Evolutionary conservation across 2,329 filamentous ascomycete genomes (phyloP).

Genomic region (Aspergillus aculeatinus): DNA sequence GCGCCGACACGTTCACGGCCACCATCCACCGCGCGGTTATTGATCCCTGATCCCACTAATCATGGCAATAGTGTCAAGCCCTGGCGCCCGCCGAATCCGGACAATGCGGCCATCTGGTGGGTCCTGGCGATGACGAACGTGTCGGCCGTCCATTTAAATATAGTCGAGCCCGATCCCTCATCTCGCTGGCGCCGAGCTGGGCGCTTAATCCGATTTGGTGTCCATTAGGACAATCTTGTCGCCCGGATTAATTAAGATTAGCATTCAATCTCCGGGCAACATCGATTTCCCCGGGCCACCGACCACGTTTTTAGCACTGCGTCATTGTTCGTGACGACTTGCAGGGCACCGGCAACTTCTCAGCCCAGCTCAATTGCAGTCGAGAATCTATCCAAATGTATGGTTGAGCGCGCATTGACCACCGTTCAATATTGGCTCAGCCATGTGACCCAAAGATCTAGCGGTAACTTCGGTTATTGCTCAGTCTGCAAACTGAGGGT

Average conservation of each 20-base stretch:
- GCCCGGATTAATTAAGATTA: background rate
- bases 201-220: background rate
- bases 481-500: no score
- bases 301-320: background rate
- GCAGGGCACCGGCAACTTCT: no score
- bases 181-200: background rate
- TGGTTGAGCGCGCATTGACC: no score
- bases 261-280: background rate
- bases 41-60: background rate
- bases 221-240: background rate
- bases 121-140: conserved; percentile 7
- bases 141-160: background rate
- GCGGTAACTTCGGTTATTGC: no score
- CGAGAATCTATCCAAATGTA: no score
- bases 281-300: background rate
- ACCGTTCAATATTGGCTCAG: no score
- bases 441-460: no score
- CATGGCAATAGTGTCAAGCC: background rate
- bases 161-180: background rate
- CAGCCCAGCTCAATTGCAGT: no score
- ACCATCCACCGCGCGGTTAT: background rate
- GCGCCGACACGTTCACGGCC: background rate
- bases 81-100: background rate
- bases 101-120: conserved; percentile 3
- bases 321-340: background rate